Evolutionary conservation across 2,329 filamentous ascomycete species (phyloP), one percentile per base, ranked within the genome.

Genomic region (Xylariaceae sp.): DNA sequence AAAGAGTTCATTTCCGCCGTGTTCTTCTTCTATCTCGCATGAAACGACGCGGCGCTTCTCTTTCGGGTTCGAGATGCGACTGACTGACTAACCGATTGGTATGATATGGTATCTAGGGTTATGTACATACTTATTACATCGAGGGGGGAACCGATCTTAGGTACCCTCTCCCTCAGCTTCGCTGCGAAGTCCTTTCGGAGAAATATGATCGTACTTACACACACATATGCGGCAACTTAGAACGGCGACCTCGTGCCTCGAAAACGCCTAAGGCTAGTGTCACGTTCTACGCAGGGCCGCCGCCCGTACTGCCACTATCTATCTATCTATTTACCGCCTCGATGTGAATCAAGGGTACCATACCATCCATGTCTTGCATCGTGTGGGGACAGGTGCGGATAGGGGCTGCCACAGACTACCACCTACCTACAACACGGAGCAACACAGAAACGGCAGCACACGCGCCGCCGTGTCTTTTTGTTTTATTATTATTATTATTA

Each of bases 201-300:
- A 46, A 46, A 46, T 46, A 29, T 32, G 44, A 46, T 46, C 44
- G 44, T 29, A 32, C 44, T 29, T 21, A 46, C 23, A 21, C n/a
- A n/a, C n/a, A n/a, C 16, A 46, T 46, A 46, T 29, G 44, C 29
- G 44, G 21, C 4, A 6, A 46, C 21, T n/a, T 46, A 46, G 44
- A 29, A 46, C 44, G 44, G 44, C 44, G 44, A 46, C 16, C 20
- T 18, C 21, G 21, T 29, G 20, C 20, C n/a, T 18, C 44, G 21
- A n/a, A 41, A 48, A 48, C 32, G 44, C 26, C 40, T 32, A 46
- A 44, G 48, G 26, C 6, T 44, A 44, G 42, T 56, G 53, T 48
- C 55, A 61, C 54, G 51, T 65, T 43, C 41, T 20, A 56, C 56
- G 44, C 37, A 46, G 47, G 55, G 54, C 43, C 51, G 54, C 53